Base-by-base conservation (phyloP, 257 asterid genomes). In the Handroanthus guayacan region DNA sequence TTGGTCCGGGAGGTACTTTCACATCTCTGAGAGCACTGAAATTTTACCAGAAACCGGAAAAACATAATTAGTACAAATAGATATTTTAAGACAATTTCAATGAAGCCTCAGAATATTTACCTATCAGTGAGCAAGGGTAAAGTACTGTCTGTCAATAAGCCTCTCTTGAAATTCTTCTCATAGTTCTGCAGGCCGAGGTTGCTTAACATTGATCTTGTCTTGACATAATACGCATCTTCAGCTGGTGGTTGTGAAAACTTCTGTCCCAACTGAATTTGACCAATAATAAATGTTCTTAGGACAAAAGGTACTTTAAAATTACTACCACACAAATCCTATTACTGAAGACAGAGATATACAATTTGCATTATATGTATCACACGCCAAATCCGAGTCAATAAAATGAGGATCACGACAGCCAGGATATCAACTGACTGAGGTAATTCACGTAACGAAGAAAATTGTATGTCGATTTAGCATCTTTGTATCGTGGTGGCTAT, bases 21-120 rank as follows among this genome's bases (percentile, higher is more conserved):
- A 89, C 97, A 60, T 94, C 98, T 83, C 94, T 87, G 41, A 94
- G 97, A 70, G 98, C 97, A 75, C 98, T 94, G 89, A 54, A 64
- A 63, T 36, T 56, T 39, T 13, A 25, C 25, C 5, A 11, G 3
- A 36, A 36, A 51, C 50, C 12, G 6, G 57, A 17, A 1, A 9
- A 52, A 34, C 6, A 18, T 1, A 6, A 31, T 43, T 55, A 54
- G 66, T 44, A 52, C 54, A 58, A 38, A 9, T 25, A 34, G 39
- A 36, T 62, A 50, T 38, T 16, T 45, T 12, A 37, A 10, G 38
- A 57, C 55, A 16, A 37, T 34, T 31, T 31, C 18, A 38, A 25
- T 25, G 31, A 25, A 25, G 31, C 31, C 31, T 25, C 31, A 25
- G 31, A 25, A 25, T 25, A 25, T 25, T 25, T 25, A 25, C 31